These are phyloP conservation scores for Chalciporus piperatus DNA, from an alignment of 768 basidiomycete species.

Conservation along the genomic window DNA sequence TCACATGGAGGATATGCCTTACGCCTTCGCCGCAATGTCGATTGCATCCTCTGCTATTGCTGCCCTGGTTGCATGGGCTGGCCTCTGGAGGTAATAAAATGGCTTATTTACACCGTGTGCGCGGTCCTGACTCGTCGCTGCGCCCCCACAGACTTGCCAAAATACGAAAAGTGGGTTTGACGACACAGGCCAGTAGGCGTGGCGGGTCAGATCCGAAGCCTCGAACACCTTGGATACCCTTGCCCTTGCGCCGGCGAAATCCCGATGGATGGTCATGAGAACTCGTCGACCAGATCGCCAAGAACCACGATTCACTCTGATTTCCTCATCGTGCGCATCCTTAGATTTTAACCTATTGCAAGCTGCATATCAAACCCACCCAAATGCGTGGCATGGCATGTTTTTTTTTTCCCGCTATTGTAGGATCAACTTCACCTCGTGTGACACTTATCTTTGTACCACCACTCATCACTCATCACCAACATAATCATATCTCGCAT, in stretches of 20 bases:
- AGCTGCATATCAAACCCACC: no score
- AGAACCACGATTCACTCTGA: neutral
- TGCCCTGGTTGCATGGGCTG: slow-evolving; percentile 58
- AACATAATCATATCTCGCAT: slow-evolving; percentile 6
- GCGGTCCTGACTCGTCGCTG: slow-evolving; percentile 5
- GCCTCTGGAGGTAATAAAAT: slow-evolving; percentile 54
- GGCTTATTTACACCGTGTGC: slow-evolving; percentile 14
- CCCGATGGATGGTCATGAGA: slow-evolving; percentile 41
- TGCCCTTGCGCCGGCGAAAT: slow-evolving; percentile 39
- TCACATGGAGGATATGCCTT: slow-evolving; percentile 67
- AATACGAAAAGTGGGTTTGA: slow-evolving; percentile 45
- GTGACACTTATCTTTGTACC: slow-evolving; percentile 1
- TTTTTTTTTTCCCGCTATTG: neutral
- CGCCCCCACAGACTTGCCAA: slow-evolving; percentile 39
- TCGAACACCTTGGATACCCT: slow-evolving; percentile 34
- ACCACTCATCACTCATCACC: no score
- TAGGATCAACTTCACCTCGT: slow-evolving; percentile 15
- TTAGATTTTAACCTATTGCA: no score
- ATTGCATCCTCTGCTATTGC: slow-evolving; percentile 57
- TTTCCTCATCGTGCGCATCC: slow-evolving; percentile 10
- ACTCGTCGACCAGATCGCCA: neutral
- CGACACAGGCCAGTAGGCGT: slow-evolving; percentile 24
- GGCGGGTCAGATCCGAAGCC: slow-evolving; percentile 10
- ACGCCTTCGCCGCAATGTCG: slow-evolving; percentile 72
- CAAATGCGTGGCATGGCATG: no score